These are phyloP conservation scores for Amylostereum areolatum DNA, from an alignment of 1,284 basidiomycete genomes.

Conservation along the genomic window DNA sequence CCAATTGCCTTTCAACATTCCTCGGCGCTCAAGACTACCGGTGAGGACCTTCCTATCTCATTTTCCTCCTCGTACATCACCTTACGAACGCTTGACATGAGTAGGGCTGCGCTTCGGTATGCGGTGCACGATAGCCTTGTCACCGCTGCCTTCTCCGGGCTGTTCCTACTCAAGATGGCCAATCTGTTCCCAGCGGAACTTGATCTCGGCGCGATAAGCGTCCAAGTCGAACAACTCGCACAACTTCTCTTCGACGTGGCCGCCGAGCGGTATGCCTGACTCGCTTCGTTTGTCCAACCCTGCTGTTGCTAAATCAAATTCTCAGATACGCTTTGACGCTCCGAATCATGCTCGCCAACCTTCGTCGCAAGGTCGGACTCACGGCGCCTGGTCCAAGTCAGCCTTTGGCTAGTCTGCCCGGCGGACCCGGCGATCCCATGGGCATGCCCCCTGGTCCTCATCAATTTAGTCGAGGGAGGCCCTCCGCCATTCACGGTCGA, in stretches of 20 bases:
- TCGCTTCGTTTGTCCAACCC: constrained; percentile 1
- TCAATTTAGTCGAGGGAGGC: constrained; percentile 52
- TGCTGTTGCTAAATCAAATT: constrained; percentile 8
- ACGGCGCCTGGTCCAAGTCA: constrained; percentile 45
- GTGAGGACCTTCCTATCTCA: constrained; percentile 29
- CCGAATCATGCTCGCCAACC: constrained; percentile 85
- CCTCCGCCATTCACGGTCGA: constrained; percentile 73
- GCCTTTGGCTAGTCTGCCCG: constrained; percentile 26
- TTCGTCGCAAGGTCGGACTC: constrained; percentile 79
- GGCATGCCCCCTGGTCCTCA: constrained; percentile 37
- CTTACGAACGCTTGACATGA: constrained; percentile 8
- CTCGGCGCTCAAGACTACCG: constrained; percentile 73
- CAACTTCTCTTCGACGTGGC: constrained; percentile 80
- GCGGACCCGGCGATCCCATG: constrained; percentile 16
- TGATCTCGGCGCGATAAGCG: constrained; percentile 67
- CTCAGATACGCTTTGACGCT: constrained; percentile 80
- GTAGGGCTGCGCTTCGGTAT: constrained; percentile 74
- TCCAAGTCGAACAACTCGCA: constrained; percentile 79
- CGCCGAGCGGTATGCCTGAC: constrained; percentile 62
- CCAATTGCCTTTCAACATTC: constrained; percentile 77
- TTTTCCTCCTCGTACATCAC: neutral
- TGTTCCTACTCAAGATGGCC: constrained; percentile 90
- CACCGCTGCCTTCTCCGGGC: constrained; percentile 86
- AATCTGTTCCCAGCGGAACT: constrained; percentile 79
- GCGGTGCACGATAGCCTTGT: constrained; percentile 92